Evolutionary conservation across 768 basidiomycete species (phyloP).

Genomic region (Phaeolepiota aurea): DNA sequence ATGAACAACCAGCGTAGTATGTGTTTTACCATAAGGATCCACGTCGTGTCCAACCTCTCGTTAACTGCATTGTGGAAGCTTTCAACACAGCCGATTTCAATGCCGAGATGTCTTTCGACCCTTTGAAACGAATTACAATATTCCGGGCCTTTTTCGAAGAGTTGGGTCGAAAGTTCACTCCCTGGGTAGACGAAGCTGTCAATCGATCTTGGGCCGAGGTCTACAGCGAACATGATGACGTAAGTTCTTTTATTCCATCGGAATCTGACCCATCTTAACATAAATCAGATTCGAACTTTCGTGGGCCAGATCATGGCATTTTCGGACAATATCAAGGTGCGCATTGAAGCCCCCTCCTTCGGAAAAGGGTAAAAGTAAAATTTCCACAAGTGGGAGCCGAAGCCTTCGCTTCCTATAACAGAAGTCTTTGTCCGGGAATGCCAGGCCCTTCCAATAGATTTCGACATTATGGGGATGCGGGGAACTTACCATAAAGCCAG

Average conservation of each 20-base stretch:
- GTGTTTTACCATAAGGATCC: conserved; percentile 77
- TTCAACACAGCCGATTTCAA: conserved; percentile 69
- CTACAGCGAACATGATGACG: conserved; percentile 73
- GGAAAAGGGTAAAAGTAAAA: not conserved
- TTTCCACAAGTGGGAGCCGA: conserved; percentile 49
- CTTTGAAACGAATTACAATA: conserved; percentile 58
- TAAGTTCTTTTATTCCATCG: conserved; percentile 17
- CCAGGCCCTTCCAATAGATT: conserved; percentile 39
- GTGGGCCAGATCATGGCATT: conserved; percentile 70
- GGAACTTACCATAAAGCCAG: conserved; percentile 53
- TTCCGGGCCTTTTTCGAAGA: conserved; percentile 67
- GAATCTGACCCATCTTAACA: conserved; percentile 1
- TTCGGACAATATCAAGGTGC: conserved; percentile 64
- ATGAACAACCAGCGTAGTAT: conserved; percentile 36
- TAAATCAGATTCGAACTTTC: conserved; percentile 55
- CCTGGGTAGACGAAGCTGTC: conserved; percentile 68
- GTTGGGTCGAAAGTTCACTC: conserved; percentile 70
- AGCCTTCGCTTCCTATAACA: conserved; percentile 48
- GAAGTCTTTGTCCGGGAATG: conserved; percentile 67
- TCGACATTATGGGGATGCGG: conserved; percentile 72
- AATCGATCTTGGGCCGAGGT: conserved; percentile 66
- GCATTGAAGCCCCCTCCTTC: conserved; percentile 6
- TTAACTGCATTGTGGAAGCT: conserved; percentile 61
- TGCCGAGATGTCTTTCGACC: conserved; percentile 76
- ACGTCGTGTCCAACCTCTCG: conserved; percentile 69